Percentiles rank a stretch among this genome's conserved stretches.
Conservation (phyloP, 306 rosid species). For the Alnus glutinosa region DNA sequence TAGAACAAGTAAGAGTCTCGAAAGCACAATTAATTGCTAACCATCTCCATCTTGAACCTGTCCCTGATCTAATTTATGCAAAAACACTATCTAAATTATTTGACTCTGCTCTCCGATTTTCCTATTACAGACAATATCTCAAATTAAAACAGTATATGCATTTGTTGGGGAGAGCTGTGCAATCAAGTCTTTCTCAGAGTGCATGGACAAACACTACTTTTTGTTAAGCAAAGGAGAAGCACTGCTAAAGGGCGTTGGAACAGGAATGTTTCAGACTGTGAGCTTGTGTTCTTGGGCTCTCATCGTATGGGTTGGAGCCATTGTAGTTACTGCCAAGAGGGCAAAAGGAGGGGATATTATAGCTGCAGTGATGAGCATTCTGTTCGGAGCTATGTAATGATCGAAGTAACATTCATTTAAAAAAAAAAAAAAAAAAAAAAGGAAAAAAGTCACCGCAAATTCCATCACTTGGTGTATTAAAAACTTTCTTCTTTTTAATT, state of each 20-base stretch:
- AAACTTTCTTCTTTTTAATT: conserved; percentile 7
- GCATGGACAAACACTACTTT: conserved; percentile 58
- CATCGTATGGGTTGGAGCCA: conserved; percentile 86
- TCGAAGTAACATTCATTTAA: background rate
- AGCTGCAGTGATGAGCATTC: conserved; percentile 87
- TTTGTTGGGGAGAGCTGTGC: conserved; percentile 77
- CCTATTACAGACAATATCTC: conserved; percentile 67
- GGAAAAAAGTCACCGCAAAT: background rate
- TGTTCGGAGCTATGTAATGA: conserved; percentile 86
- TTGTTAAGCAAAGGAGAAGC: conserved; percentile 72
- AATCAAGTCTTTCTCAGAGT: conserved; percentile 50
- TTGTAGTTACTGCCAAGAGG: conserved; percentile 55
- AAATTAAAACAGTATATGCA: conserved; percentile 83
- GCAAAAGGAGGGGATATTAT: conserved; percentile 73
- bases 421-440: background rate
- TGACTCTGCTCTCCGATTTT: conserved; percentile 19
- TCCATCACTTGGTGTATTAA: background rate
- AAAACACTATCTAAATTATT: too few relatives aligned
- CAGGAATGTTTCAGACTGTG: conserved; percentile 82
- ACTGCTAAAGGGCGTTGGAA: conserved; percentile 76
- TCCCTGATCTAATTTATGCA: too few relatives aligned
- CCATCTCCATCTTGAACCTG: background rate
- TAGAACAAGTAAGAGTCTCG: conserved; percentile 61
- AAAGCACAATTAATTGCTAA: background rate
- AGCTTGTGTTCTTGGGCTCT: conserved; percentile 81